Percentiles rank a stretch among this genome's conserved stretches.
Evolutionary conservation across 2,329 filamentous ascomycete genomes (phyloP).

Genomic region (Pseudogymnoascus sp.): DNA sequence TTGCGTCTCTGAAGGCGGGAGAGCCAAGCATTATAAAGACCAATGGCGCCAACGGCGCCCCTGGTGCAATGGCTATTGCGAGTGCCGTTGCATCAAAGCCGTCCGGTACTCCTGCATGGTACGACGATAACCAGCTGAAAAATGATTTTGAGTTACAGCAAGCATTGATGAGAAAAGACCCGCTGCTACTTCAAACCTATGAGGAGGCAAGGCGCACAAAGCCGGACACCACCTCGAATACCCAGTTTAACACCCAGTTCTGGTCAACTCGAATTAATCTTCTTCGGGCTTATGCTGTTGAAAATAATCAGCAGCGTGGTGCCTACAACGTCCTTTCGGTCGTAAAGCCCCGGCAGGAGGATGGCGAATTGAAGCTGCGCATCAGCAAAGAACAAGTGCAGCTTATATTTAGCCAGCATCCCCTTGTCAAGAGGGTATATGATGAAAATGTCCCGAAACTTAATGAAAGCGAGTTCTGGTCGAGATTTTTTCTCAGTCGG

Average conservation of each 20-base stretch:
- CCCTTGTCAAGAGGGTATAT: slow-evolving; percentile 81
- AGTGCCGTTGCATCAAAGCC: slow-evolving; percentile 53
- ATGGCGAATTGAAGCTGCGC: slow-evolving; percentile 69
- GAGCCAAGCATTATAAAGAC: slow-evolving; percentile 46
- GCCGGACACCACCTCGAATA: slow-evolving; percentile 70
- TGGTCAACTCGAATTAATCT: slow-evolving; percentile 86
- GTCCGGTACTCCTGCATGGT: slow-evolving; percentile 47
- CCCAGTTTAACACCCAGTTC: slow-evolving; percentile 83
- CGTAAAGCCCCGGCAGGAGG: slow-evolving; percentile 71
- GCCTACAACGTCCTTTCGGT: slow-evolving; percentile 90
- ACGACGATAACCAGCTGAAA: slow-evolving; percentile 72
- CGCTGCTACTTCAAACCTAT: slow-evolving; percentile 71
- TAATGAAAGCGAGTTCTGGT: slow-evolving; percentile 79
- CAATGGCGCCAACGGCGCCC: slow-evolving; percentile 36
- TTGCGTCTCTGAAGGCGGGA: slow-evolving; percentile 57
- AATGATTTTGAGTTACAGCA: slow-evolving; percentile 76
- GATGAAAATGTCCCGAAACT: slow-evolving; percentile 85
- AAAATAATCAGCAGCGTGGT: slow-evolving; percentile 76
- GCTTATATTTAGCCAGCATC: slow-evolving; percentile 87
- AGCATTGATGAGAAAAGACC: slow-evolving; percentile 76
- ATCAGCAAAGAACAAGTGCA: slow-evolving; percentile 88
- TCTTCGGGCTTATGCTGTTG: slow-evolving; percentile 82
- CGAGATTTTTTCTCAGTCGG: slow-evolving; percentile 83
- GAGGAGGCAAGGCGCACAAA: slow-evolving; percentile 77
- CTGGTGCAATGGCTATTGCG: slow-evolving; percentile 70